Conservation (phyloP, 176 grass and related monocot genomes). For the Bonia amplexicaulis region DNA sequence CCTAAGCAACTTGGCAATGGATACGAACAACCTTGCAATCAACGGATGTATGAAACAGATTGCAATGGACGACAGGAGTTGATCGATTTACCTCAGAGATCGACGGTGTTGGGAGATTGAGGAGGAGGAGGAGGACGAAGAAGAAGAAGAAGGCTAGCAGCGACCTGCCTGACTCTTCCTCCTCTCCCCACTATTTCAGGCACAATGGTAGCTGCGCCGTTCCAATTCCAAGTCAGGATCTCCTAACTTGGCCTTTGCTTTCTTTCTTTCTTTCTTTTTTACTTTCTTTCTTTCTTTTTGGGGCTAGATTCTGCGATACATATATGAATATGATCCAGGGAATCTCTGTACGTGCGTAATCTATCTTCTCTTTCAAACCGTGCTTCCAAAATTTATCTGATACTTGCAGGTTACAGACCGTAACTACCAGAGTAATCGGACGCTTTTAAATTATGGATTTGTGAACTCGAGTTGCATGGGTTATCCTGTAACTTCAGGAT, state of each 20-base stretch:
- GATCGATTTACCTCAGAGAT: slow-evolving; percentile 7
- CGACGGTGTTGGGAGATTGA: slow-evolving; percentile 14
- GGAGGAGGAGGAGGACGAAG: not conserved
- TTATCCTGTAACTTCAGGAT: too few relatives aligned
- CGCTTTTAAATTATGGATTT: too few relatives aligned
- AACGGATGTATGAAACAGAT: not conserved
- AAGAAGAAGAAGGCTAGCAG: not conserved
- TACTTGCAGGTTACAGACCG: too few relatives aligned
- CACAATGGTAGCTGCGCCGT: slow-evolving; percentile 31
- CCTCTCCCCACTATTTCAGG: slow-evolving; percentile 36
- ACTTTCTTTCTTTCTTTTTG: too few relatives aligned
- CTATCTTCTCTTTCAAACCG: too few relatives aligned
- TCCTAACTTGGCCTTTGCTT: slow-evolving; percentile 2
- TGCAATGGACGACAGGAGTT: not conserved
- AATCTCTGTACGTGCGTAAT: not conserved
- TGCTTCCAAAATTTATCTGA: too few relatives aligned
- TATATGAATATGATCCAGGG: not conserved
- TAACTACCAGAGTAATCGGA: too few relatives aligned
- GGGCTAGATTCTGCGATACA: not conserved
- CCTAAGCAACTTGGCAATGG: not conserved
- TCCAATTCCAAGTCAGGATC: not conserved
- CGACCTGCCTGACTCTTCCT: not conserved
- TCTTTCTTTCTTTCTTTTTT: not conserved
- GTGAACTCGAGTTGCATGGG: too few relatives aligned
- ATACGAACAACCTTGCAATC: not conserved